Evolutionary conservation across 75 land plant genomes (phyloP), one percentile per base, ranked within the genome.

Genomic region (Sequoia sempervirens): DNA sequence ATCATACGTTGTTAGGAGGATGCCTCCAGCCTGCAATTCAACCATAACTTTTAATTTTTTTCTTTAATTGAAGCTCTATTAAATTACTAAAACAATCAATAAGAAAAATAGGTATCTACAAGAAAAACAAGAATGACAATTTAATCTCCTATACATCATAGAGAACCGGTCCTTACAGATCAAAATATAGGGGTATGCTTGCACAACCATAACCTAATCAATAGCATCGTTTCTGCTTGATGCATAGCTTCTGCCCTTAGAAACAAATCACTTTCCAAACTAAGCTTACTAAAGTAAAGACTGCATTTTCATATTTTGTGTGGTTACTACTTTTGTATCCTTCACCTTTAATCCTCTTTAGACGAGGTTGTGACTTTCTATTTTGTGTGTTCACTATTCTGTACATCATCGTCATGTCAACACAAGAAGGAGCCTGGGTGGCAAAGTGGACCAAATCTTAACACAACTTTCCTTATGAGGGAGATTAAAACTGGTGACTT

Each of bases 1-100:
- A 84, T 98, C 99, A 90, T 98, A 98, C 37, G 99, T 98, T 43
- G 99, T 96, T 2, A 98, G 86, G 80, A 98, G 93, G 83, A 98
- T 80, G 7, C 99, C 99, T 80, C 95, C 95, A 70, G 90, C 87
- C 94, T 96, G 81, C 38, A 56, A 73, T 82, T 30, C 14, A 26
- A 38, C 12, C 50, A 18, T 23, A n/a, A 80, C 14, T 10, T 10
- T 78, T 17, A 41, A 15, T 2, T 32, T 13, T 36, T 61, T 58
- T 53, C 68, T 58, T 54, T 54, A 81, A 81, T 54, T 32, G 8
- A 54, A 40, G 23, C n/a, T 50, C 17, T 26, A 81, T 11, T 17
- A 83, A 79, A 56, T 66, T 36, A 73, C 17, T 66, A 18, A 83
- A 37, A 17, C 40, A 45, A 37, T 37, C 64, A 32, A 69, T 45